Conservation (phyloP, 495 filamentous ascomycete genomes). For the Aspergillus mulundensis region DNA sequence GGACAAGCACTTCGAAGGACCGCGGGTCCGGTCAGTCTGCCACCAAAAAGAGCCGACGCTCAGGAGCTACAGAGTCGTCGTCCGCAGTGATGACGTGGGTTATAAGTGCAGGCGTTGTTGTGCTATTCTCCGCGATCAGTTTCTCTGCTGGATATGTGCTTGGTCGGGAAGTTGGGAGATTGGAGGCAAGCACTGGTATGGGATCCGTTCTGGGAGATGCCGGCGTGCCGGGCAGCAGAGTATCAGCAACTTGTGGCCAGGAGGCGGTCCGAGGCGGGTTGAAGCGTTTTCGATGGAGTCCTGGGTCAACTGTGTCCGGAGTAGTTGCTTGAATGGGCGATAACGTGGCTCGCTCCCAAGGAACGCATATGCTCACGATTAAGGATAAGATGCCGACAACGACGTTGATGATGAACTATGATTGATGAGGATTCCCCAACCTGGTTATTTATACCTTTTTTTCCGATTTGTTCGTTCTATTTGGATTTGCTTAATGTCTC, state of each 20-base stretch:
- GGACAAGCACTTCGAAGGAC: slow-evolving; percentile 52
- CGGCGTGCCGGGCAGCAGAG: slow-evolving; percentile 24
- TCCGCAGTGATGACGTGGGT: slow-evolving; percentile 75
- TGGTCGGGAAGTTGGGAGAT: slow-evolving; percentile 72
- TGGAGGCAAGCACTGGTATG: slow-evolving; percentile 52
- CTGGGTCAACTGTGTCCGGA: slow-evolving; percentile 34
- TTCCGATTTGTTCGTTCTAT: background rate
- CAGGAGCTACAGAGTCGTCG: slow-evolving; percentile 26
- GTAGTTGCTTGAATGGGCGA: slow-evolving; percentile 25
- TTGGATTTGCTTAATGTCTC: background rate
- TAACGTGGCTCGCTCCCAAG: background rate
- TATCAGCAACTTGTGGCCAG: slow-evolving; percentile 38
- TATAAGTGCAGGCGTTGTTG: slow-evolving; percentile 85
- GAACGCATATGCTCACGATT: background rate
- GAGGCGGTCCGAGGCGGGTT: slow-evolving; percentile 43
- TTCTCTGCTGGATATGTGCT: slow-evolving; percentile 92
- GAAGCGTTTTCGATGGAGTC: slow-evolving; percentile 42
- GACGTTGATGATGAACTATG: slow-evolving; percentile 9
- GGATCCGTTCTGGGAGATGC: slow-evolving; percentile 30
- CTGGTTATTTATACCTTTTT: background rate
- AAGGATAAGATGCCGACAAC: background rate
- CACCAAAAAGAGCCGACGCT: slow-evolving; percentile 53
- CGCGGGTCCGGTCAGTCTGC: slow-evolving; percentile 36
- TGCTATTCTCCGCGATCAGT: slow-evolving; percentile 84
- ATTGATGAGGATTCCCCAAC: background rate